These are phyloP conservation scores for Leccinum pachyderme DNA, from an alignment of 1,284 basidiomycete genomes.

Conservation along the genomic window DNA sequence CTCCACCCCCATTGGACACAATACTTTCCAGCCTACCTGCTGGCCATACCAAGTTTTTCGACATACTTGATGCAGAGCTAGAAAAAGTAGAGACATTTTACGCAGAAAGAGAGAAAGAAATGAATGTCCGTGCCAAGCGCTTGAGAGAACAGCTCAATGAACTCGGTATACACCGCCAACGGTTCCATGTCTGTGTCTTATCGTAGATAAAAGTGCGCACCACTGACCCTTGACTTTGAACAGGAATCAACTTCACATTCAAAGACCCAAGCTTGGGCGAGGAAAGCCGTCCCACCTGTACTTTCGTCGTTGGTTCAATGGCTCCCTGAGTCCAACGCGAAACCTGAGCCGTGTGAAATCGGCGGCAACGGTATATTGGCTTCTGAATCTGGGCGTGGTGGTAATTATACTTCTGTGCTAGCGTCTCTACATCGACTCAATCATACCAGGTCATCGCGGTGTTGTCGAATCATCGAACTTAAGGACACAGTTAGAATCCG, in stretches of 20 bases:
- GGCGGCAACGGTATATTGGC: conserved; percentile 1
- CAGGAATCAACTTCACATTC: conserved; percentile 17
- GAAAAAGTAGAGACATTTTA: conserved; percentile 89
- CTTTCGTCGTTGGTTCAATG: conserved; percentile 11
- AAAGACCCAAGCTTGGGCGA: conserved; percentile 11
- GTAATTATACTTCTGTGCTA: conserved; percentile 4
- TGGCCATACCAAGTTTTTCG: conserved; percentile 69
- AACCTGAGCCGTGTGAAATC: neutral
- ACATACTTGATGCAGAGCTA: conserved; percentile 68
- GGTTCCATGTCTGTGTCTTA: conserved; percentile 56
- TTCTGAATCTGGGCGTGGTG: conserved; percentile 19
- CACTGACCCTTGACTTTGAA: neutral
- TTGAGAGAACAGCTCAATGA: conserved; percentile 75
- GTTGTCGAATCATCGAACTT: neutral
- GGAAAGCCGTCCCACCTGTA: conserved; percentile 6
- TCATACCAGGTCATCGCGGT: conserved; percentile 1
- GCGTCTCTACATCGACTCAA: neutral
- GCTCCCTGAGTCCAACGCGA: neutral
- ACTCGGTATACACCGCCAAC: conserved; percentile 64
- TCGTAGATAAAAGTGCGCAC: conserved; percentile 3
- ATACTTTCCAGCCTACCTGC: conserved; percentile 54
- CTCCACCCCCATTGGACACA: conserved; percentile 45
- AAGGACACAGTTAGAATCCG: neutral
- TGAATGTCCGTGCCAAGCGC: conserved; percentile 45
- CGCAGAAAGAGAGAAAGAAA: conserved; percentile 67